Percentiles rank a stretch among this genome's conserved stretches.
Evolutionary conservation across 208 protist species (phyloP).

Genomic region (Trypanosoma congolense): DNA sequence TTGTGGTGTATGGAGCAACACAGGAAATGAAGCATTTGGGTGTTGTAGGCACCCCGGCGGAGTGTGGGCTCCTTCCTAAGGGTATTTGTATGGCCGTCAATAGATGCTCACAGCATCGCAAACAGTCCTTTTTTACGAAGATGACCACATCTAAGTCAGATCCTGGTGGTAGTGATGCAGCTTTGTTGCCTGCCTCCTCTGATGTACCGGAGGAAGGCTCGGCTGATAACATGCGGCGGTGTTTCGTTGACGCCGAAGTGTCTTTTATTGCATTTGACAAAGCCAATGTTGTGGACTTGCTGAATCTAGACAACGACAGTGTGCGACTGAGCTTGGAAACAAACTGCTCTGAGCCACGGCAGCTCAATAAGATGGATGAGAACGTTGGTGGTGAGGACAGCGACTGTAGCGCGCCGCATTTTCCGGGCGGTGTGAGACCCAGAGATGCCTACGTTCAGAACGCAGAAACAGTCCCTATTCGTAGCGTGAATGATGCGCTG

Average conservation of each 20-base stretch:
- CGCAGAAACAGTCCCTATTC: slow-evolving; percentile 39
- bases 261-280: slow-evolving; percentile 79
- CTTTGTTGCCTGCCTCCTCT: too few species aligned
- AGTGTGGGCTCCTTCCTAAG: slow-evolving; percentile 70
- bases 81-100: slow-evolving; percentile 68
- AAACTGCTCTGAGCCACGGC: background rate
- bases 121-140: background rate
- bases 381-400: background rate
- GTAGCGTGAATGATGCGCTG: slow-evolving; percentile 73
- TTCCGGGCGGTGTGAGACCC: background rate
- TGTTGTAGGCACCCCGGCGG: slow-evolving; percentile 72
- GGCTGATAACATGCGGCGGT: slow-evolving; percentile 15
- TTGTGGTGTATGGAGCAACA: slow-evolving; percentile 80
- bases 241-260: slow-evolving; percentile 65
- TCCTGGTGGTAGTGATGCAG: background rate
- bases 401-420: background rate
- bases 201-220: slow-evolving; percentile 4
- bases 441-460: slow-evolving; percentile 67
- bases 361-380: background rate
- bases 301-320: slow-evolving; percentile 69
- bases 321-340: slow-evolving; percentile 70
- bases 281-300: slow-evolving; percentile 61
- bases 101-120: slow-evolving; percentile 29
- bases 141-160: background rate
- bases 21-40: slow-evolving; percentile 89